Base-by-base conservation (phyloP, 352 stramenopile species). In the Chrysophaeum taylorii region DNA sequence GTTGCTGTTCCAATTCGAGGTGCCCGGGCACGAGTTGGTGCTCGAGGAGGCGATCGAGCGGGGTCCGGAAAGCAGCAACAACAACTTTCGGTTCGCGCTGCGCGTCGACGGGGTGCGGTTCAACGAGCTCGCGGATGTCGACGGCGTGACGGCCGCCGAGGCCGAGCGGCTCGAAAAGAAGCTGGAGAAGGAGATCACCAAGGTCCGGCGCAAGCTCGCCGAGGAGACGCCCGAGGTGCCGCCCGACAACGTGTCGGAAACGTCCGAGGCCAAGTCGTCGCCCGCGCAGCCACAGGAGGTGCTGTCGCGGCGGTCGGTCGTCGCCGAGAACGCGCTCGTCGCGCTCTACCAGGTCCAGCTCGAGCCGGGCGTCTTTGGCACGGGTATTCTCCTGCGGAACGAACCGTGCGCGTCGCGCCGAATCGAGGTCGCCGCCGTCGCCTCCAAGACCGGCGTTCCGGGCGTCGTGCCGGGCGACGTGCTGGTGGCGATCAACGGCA, bases 401-500 rank as follows among this genome's bases (percentile, higher is more conserved):
- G 57, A 66, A 36, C 12, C 33, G 14, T 33, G 33, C 33, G 57
- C 57, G 57, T 48, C 41, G 14, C 52, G 52, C 5, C 14, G 57
- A 5, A 66, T 66, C 57, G 57, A 66, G 57, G 57, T 66, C 33
- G 57, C 57, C 5, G 57, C 57, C 33, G 33, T 66, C 18, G 2
- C 15, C 23, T 2, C 2, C 12, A 1, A 27, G 31, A 36, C 35
- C 16, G 1, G 33, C 33, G 1, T 45, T 9, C 57, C 57, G 12
- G 57, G 57, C 57, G 15, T 66, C 57, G 57, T 31, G 14, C 5
- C 35, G 33, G 57, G 57, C 31, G 57, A 66, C 57, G 35, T 66
- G 14, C 57, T 66, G 18, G 57, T 66, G 31, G 57, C 57, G 12
- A 66, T 66, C 57, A 66, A 66, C 57, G 57, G 57, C 12, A 66